Base-by-base conservation (phyloP, 139 green algal genomes). In the Deuterostichococcus epilithicus region DNA sequence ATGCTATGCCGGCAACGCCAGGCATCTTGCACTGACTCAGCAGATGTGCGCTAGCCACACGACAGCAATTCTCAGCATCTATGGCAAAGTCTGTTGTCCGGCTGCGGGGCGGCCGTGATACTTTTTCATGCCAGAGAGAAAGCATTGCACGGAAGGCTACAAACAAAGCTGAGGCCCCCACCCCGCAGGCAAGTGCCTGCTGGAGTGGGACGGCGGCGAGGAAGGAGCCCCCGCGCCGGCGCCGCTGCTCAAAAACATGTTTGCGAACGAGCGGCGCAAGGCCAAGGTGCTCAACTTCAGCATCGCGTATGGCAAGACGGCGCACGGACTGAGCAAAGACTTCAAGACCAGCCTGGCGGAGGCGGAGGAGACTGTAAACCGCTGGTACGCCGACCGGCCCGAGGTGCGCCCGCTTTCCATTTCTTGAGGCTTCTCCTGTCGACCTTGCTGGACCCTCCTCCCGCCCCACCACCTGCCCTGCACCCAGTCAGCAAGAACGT, bases 241-340 rank as follows among this genome's bases (percentile, higher is more conserved):
- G 78, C 90, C 91, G 22, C 85, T 97, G 72, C 76, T 98, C 33
- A 98, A 98, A 84, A 93, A 99, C 78, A 88, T 94, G 86, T 97
- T 91, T 74, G 88, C 76, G 15, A 79, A 72, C 25, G 89, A 94
- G 81, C 78, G 89, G 34, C 82, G 89, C n/a, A 95, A 94, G 79
- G 95, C 95, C 52, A 98, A 98, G 90, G 87, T 97, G 45, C 89
- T 99, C 45, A 99, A 99, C 89, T 99, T 99, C 83, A 94, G 86
- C 68, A 98, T 99, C 73, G 96, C 96, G 10, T 99, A 99, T 75
- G 96, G 96, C 79, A 99, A 99, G 87, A 99, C 96, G 0, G 92
- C 92, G n/a, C 90, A 97, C 81, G 96, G 96, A 8, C 88, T 99
- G 63, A 83, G 86, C 38, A 94, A 92, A 68, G 96, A 99, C 86